These are phyloP conservation scores for Plasmodium malariae DNA, from an alignment of 169 alveolate genomes.

Conservation along the genomic window DNA sequence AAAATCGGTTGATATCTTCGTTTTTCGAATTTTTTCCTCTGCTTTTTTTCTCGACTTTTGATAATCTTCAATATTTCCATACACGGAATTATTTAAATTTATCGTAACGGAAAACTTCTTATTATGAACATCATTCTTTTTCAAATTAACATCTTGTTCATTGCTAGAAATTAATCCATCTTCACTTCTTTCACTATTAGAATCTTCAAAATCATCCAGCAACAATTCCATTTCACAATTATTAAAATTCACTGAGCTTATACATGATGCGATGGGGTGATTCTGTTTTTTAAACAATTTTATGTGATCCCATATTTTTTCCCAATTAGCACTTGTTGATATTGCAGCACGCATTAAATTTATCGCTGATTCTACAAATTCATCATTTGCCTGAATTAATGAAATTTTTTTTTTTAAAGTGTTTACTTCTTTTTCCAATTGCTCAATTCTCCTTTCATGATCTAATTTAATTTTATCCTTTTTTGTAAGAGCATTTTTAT, in stretches of 20 bases:
- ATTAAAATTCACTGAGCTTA: constrained; percentile 88
- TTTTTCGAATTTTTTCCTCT: constrained; percentile 90
- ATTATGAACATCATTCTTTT: constrained; percentile 38
- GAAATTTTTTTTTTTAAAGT: constrained; percentile 86
- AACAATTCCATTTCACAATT: constrained; percentile 80
- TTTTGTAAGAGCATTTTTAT: constrained; percentile 80
- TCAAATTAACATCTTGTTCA: constrained; percentile 37
- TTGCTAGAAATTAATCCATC: constrained; percentile 45
- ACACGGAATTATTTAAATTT: constrained; percentile 85
- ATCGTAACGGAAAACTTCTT: constrained; percentile 80
- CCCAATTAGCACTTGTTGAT: constrained; percentile 94
- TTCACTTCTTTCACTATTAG: constrained; percentile 63
- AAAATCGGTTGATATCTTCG: constrained; percentile 89
- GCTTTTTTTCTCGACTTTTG: constrained; percentile 90
- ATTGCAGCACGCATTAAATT: constrained; percentile 83
- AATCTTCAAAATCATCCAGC: constrained; percentile 76
- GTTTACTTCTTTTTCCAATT: constrained; percentile 81
- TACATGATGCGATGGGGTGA: constrained; percentile 91
- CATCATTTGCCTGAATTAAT: constrained; percentile 86
- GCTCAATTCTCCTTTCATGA: constrained; percentile 89
- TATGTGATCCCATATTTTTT: constrained; percentile 91
- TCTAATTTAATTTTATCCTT: constrained; percentile 91
- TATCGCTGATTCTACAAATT: constrained; percentile 87
- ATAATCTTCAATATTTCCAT: constrained; percentile 90
- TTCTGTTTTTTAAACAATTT: constrained; percentile 90